These are phyloP conservation scores for Penicillium bovifimosum DNA, from an alignment of 495 filamentous ascomycete genomes.

Conservation along the genomic window DNA sequence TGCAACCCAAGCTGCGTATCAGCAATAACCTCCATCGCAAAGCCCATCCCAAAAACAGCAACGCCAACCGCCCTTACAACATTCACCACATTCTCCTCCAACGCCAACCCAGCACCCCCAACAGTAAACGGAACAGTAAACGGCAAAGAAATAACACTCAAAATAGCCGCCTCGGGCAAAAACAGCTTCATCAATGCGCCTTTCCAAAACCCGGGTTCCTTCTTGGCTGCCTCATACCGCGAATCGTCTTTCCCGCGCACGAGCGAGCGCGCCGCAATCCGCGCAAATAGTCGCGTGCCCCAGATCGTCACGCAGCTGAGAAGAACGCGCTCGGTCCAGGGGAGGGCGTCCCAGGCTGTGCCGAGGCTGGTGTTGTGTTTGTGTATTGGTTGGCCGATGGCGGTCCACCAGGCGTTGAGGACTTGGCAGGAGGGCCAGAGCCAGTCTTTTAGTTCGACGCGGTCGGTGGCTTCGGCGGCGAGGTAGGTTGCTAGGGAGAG, in stretches of 20 bases:
- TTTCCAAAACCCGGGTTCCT: conserved; percentile 49
- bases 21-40: conserved; percentile 49
- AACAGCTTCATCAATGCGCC: conserved; percentile 44
- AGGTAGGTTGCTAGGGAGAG: conserved; percentile 44
- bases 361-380: conserved; percentile 33
- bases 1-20: conserved; percentile 46
- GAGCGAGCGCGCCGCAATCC: conserved; percentile 40
- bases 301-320: conserved; percentile 49
- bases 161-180: conserved; percentile 46
- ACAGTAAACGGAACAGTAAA: conserved; percentile 48
- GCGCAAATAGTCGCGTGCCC: conserved; percentile 50
- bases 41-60: conserved; percentile 48
- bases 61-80: conserved; percentile 43
- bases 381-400: conserved; percentile 43
- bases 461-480: conserved; percentile 41
- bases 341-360: conserved; percentile 38
- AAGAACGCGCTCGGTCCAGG: conserved; percentile 47
- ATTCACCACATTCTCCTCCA: conserved; percentile 3
- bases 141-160: conserved; percentile 50
- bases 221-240: conserved; percentile 46
- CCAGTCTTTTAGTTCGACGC: conserved; percentile 53
- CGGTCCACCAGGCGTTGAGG: conserved; percentile 54
- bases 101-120: conserved; percentile 5
- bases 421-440: conserved; percentile 51
- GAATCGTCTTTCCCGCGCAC: conserved; percentile 48